phyloP scores from a whole-genome alignment of 164 flowering plant genomes.

The Kingdonia uniflora region DNA sequence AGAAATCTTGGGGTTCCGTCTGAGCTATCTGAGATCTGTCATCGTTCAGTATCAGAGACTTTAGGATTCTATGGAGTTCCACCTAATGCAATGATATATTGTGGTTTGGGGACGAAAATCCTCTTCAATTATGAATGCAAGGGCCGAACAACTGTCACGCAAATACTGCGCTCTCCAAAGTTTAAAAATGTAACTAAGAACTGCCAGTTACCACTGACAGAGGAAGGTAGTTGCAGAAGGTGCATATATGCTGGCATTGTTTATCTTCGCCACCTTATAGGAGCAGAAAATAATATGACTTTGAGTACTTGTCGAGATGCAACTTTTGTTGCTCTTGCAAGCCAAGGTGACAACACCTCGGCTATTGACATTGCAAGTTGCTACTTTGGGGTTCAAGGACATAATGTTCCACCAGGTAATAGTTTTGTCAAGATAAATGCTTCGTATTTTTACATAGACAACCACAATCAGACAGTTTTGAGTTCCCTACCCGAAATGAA shows the following conservation, averaged over 20 bases:
- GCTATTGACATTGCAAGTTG: conserved; percentile 62
- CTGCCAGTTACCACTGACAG: conserved; percentile 50
- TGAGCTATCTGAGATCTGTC: conserved; percentile 54
- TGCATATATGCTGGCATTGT: conserved; percentile 73
- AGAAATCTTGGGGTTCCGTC: conserved; percentile 61
- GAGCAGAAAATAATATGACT: conserved; percentile 58
- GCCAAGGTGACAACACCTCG: conserved; percentile 50
- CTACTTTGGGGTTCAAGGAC: conserved; percentile 74
- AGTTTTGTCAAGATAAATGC: too few relatives aligned
- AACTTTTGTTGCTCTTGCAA: conserved; percentile 75
- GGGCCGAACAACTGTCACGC: conserved; percentile 63
- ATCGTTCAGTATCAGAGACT: conserved; percentile 53
- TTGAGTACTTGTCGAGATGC: conserved; percentile 93
- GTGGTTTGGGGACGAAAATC: conserved; percentile 84
- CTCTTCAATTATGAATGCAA: conserved; percentile 62
- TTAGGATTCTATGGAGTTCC: conserved; percentile 65
- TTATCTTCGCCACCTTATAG: conserved; percentile 55
- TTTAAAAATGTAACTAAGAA: conserved; percentile 48
- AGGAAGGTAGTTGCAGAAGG: conserved; percentile 44
- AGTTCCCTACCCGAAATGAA: too few relatives aligned
- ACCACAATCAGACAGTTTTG: too few relatives aligned
- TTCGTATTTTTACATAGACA: not conserved
- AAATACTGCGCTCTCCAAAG: conserved; percentile 72
- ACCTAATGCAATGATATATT: conserved; percentile 56
- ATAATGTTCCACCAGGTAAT: conserved; percentile 43